Evolutionary conservation across 148 eudicot species (phyloP).

Genomic region (Cornus florida): DNA sequence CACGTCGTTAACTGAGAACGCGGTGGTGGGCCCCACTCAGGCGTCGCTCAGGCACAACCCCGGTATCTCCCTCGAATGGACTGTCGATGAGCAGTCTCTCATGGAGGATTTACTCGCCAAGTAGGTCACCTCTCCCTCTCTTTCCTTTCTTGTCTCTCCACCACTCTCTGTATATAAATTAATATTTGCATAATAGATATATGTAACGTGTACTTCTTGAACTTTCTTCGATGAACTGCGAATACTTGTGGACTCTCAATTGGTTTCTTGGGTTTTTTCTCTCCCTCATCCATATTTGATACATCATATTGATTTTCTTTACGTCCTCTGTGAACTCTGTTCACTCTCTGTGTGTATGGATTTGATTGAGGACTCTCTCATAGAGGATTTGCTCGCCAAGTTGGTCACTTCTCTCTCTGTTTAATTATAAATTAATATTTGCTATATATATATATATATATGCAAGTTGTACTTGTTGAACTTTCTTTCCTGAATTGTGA

Average conservation of each 20-base stretch:
- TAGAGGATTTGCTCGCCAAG: constrained; percentile 75
- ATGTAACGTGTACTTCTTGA: background rate
- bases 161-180: background rate
- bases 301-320: too few species aligned
- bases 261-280: too few species aligned
- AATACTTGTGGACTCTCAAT: background rate
- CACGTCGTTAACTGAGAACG: constrained; percentile 49
- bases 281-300: too few species aligned
- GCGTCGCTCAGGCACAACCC: constrained; percentile 71
- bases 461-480: background rate
- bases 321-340: too few species aligned
- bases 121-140: too few species aligned
- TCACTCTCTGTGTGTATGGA: too few species aligned
- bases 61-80: constrained; percentile 72
- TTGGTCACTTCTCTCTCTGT: constrained; percentile 28
- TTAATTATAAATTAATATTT: background rate
- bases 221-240: background rate
- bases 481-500: background rate
- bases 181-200: background rate
- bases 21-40: constrained; percentile 42
- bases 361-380: constrained; percentile 47
- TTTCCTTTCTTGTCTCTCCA: background rate
- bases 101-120: constrained; percentile 69
- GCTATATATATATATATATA: too few species aligned
- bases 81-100: constrained; percentile 66